phyloP scores from a whole-genome alignment of 495 filamentous ascomycete genomes.

The Durotheca rogersii region DNA sequence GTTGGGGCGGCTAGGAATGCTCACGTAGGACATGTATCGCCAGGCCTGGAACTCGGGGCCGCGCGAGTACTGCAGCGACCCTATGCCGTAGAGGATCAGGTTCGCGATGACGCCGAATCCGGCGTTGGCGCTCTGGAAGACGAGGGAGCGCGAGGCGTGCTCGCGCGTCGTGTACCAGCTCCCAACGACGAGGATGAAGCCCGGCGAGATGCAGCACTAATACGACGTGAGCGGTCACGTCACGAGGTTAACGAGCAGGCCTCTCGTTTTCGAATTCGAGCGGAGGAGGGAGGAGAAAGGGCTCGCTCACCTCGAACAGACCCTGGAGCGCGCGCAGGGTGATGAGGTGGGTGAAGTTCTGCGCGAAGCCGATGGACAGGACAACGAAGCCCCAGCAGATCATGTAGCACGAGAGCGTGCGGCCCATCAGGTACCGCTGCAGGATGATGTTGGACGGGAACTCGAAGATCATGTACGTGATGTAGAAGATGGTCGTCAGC shows the following conservation, averaged over 20 bases:
- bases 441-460: slow-evolving; percentile 37
- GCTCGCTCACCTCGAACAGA: slow-evolving; percentile 34
- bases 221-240: not conserved
- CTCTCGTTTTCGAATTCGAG: not conserved
- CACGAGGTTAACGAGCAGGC: too few species aligned
- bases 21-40: slow-evolving; percentile 41
- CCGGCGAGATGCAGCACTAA: slow-evolving; percentile 43
- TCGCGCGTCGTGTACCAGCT: slow-evolving; percentile 42
- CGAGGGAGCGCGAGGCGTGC: slow-evolving; percentile 37
- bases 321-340: slow-evolving; percentile 39
- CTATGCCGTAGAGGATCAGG: slow-evolving; percentile 42
- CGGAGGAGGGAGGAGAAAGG: not conserved
- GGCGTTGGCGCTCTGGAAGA: slow-evolving; percentile 48
- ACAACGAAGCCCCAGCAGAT: slow-evolving; percentile 36
- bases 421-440: slow-evolving; percentile 36
- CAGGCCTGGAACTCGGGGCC: slow-evolving; percentile 38
- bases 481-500: slow-evolving; percentile 38
- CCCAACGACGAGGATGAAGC: slow-evolving; percentile 39
- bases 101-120: slow-evolving; percentile 43
- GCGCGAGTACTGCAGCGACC: slow-evolving; percentile 30
- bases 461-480: slow-evolving; percentile 38
- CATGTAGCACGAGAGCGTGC: slow-evolving; percentile 39
- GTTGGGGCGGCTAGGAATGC: not conserved
- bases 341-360: slow-evolving; percentile 38
- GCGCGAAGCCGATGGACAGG: slow-evolving; percentile 34